These are phyloP conservation scores for Nothopassalora personata DNA, from an alignment of 2,329 filamentous ascomycete genomes.

Conservation along the genomic window DNA sequence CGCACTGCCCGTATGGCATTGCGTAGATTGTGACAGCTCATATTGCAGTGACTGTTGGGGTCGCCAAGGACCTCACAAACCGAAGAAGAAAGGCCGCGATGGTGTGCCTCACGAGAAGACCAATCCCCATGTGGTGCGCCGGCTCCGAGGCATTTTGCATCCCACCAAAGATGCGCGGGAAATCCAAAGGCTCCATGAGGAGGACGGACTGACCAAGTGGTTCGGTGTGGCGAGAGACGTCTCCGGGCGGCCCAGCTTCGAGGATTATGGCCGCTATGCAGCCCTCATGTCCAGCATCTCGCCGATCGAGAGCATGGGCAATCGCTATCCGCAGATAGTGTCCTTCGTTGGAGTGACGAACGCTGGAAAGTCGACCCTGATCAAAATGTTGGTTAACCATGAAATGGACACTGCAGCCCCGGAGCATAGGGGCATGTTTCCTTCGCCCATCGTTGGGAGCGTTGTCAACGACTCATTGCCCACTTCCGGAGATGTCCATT, in stretches of 20 bases:
- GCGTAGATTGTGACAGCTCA: conserved; percentile 32
- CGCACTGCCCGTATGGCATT: conserved; percentile 27
- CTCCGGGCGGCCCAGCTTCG: conserved; percentile 31
- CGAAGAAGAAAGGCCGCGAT: conserved; percentile 31
- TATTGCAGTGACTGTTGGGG: conserved; percentile 33
- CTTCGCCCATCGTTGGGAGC: conserved; percentile 44
- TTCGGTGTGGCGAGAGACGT: conserved; percentile 34
- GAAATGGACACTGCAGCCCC: conserved; percentile 29
- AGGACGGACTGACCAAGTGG: conserved; percentile 37
- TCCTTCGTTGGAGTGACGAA: conserved; percentile 34
- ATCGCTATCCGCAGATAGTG: conserved; percentile 31
- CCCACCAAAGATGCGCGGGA: conserved; percentile 26
- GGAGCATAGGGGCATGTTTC: conserved; percentile 30
- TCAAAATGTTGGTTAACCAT: conserved; percentile 44
- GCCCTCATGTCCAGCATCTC: conserved; percentile 38
- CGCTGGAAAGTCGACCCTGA: conserved; percentile 48
- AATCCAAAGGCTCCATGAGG: conserved; percentile 32
- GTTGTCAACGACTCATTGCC: conserved; percentile 37
- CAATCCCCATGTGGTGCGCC: conserved; percentile 26
- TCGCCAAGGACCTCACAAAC: conserved; percentile 31
- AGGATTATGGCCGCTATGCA: conserved; percentile 44
- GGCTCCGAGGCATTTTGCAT: conserved; percentile 26
- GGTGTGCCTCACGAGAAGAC: conserved; percentile 37
- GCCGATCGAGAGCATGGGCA: conserved; percentile 21
- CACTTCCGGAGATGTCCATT: conserved; percentile 49